These are phyloP conservation scores for Lagenaria siceraria DNA, from an alignment of 306 rosid species.

Conservation along the genomic window DNA sequence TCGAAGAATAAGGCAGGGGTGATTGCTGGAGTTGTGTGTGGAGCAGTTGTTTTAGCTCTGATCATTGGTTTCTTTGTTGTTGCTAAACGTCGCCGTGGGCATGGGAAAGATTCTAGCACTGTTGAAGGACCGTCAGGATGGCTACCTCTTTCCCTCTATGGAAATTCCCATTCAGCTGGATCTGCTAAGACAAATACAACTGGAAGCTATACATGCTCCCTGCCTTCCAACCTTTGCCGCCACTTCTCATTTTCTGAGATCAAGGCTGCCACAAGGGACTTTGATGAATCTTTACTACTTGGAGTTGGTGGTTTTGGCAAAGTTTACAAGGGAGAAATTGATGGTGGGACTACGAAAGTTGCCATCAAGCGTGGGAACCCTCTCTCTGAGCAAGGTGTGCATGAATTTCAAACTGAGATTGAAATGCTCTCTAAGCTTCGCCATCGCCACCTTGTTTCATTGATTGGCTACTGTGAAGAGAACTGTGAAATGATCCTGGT, in stretches of 20 bases:
- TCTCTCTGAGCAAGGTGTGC: slow-evolving; percentile 94
- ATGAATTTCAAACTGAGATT: slow-evolving; percentile 97
- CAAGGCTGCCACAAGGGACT: slow-evolving; percentile 78
- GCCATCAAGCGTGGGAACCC: slow-evolving; percentile 97
- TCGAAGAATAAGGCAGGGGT: slow-evolving; percentile 38
- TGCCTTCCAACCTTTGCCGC: slow-evolving; percentile 89
- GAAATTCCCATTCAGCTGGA: slow-evolving; percentile 79
- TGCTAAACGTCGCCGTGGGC: slow-evolving; percentile 31
- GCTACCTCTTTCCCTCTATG: slow-evolving; percentile 93
- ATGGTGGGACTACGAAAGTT: slow-evolving; percentile 65
- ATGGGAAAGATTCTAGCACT: slow-evolving; percentile 48
- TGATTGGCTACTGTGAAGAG: slow-evolving; percentile 94
- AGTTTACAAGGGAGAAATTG: slow-evolving; percentile 88
- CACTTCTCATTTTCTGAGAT: slow-evolving; percentile 98
- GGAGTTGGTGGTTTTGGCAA: slow-evolving; percentile 99
- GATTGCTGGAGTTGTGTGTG: slow-evolving; percentile 58
- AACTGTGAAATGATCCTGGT: slow-evolving; percentile 97
- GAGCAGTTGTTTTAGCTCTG: slow-evolving; percentile 48
- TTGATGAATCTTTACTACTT: slow-evolving; percentile 77
- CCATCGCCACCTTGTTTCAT: slow-evolving; percentile 92
- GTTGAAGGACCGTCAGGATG: slow-evolving; percentile 98
- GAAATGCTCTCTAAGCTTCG: slow-evolving; percentile 99
- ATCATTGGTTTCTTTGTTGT: slow-evolving; percentile 42
- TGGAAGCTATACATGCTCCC: slow-evolving; percentile 79
- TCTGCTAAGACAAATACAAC: slow-evolving; percentile 94